Evolutionary conservation across 352 stramenopile genomes (phyloP).

Genomic region (Pythium utonaiense): DNA sequence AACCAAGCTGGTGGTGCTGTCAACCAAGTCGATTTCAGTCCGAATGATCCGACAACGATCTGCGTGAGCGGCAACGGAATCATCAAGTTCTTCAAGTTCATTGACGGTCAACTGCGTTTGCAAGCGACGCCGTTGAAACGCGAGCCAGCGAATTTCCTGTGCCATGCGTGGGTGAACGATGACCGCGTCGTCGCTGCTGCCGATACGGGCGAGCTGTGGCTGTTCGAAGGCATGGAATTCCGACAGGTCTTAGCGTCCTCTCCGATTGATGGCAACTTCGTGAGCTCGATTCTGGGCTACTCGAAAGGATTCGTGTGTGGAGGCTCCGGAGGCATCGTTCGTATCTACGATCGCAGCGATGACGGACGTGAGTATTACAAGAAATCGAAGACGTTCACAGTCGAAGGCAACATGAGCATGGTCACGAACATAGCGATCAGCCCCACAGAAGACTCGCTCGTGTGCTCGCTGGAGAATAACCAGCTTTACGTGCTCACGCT

Average conservation of each 20-base stretch:
- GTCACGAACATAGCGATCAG: conserved; percentile 86
- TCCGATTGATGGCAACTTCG: conserved; percentile 71
- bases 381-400: conserved; percentile 85
- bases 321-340: conserved; percentile 66
- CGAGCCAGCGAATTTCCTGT: conserved; percentile 85
- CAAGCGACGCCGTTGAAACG: conserved; percentile 69
- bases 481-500: conserved; percentile 90
- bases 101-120: conserved; percentile 77
- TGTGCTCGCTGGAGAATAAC: conserved; percentile 86
- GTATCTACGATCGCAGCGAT: conserved; percentile 85
- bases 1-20: conserved; percentile 66
- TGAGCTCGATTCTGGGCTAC: conserved; percentile 85
- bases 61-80: conserved; percentile 88
- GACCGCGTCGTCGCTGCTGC: conserved; percentile 89
- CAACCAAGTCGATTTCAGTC: conserved; percentile 89
- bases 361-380: conserved; percentile 89
- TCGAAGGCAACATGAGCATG: conserved; percentile 77
- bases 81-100: conserved; percentile 88
- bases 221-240: conserved; percentile 94
- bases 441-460: conserved; percentile 85
- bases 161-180: conserved; percentile 90
- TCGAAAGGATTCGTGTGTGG: conserved; percentile 89
- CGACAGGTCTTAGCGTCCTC: conserved; percentile 71
- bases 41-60: conserved; percentile 76
- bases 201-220: conserved; percentile 86